Evolutionary conservation across 2,329 filamentous ascomycete species (phyloP), one percentile per base, ranked within the genome.

Genomic region (Hypomyces perniciosus): DNA sequence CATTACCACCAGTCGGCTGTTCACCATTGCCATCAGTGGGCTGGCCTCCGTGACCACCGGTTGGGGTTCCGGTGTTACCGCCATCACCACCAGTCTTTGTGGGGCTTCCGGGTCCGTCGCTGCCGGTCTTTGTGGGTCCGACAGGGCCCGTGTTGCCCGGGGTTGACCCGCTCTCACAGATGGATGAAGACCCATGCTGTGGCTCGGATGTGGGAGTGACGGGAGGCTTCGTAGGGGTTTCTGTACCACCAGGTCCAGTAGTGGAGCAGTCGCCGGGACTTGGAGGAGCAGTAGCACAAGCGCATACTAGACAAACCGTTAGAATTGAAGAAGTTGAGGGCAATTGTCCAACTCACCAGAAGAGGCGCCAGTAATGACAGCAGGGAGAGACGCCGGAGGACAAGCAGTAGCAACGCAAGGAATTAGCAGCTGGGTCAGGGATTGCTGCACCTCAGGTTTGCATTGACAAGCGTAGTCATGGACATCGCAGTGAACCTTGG

Each of bases 381-480:
- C 55, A 12, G 53, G 48, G 7, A 62, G 46, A 6, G 55, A 55
- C 6, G 43, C 54, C 1, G 59, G 48, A 2, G 50, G 52, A 28
- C 62, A 64, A 10, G 55, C 57, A 1, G 56, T 61, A 2, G 56
- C 50, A 8, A 64, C 59, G 31, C 61, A 63, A 30, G 62, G 60
- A 13, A 58, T 53, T 26, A 62, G 56, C 8, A 59, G 52, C 37
- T 57, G 50, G 2, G 61, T 59, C 6, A 64, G 41, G 10, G 51
- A 54, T 6, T 55, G 54, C 27, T 57, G 54, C 12, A 55, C 55
- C 4, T 59, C 58, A 9, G 56, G 47, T 12, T 59, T 47, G 46
- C 63, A 66, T 28, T 65, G 62, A 26, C 63, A 66, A 7, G 55
- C 55, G 40, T 59, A 65, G 52, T 65, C 63, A 20, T 52, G 35